These are phyloP conservation scores for Aspergillus costaricaensis DNA, from an alignment of 2,329 filamentous ascomycete species.

Conservation along the genomic window DNA sequence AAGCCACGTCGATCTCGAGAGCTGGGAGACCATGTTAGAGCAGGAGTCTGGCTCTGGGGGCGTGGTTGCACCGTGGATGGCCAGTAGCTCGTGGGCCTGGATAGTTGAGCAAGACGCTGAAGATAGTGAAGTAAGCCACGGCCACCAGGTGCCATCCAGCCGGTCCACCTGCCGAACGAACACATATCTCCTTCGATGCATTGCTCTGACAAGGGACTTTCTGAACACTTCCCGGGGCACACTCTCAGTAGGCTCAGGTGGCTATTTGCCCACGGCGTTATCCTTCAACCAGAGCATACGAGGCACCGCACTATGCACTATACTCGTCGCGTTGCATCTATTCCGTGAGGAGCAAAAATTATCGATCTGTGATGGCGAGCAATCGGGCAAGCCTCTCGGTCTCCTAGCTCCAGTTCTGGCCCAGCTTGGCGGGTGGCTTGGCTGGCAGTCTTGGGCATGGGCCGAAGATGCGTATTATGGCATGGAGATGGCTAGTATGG, in stretches of 20 bases:
- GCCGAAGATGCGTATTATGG: conserved; percentile 57
- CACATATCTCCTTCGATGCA: conserved; percentile 49
- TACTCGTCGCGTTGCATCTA: conserved; percentile 76
- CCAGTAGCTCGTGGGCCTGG: conserved; percentile 70
- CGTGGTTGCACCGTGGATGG: conserved; percentile 51
- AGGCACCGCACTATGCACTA: conserved; percentile 65
- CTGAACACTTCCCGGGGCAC: conserved; percentile 61
- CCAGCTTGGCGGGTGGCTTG: conserved; percentile 80
- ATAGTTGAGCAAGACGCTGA: conserved; percentile 59
- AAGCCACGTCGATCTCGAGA: conserved; percentile 45
- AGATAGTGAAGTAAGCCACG: conserved; percentile 18
- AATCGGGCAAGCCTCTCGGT: conserved; percentile 46
- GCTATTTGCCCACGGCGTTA: conserved; percentile 66
- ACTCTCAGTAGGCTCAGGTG: conserved; percentile 54
- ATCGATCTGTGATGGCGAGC: conserved; percentile 59
- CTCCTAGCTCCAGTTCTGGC: conserved; percentile 72
- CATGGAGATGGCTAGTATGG: conserved; percentile 59
- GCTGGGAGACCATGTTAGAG: conserved; percentile 53
- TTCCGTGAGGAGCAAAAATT: conserved; percentile 89
- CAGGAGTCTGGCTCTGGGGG: conserved; percentile 47
- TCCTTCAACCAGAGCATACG: conserved; percentile 58
- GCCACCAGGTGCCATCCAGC: conserved; percentile 25
- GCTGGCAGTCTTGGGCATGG: conserved; percentile 66
- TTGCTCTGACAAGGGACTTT: conserved; percentile 66
- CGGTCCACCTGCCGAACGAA: conserved; percentile 40